Evolutionary conservation across 371 early-diverging fungal species (phyloP).

Genomic region (Rhizomucor miehei): DNA sequence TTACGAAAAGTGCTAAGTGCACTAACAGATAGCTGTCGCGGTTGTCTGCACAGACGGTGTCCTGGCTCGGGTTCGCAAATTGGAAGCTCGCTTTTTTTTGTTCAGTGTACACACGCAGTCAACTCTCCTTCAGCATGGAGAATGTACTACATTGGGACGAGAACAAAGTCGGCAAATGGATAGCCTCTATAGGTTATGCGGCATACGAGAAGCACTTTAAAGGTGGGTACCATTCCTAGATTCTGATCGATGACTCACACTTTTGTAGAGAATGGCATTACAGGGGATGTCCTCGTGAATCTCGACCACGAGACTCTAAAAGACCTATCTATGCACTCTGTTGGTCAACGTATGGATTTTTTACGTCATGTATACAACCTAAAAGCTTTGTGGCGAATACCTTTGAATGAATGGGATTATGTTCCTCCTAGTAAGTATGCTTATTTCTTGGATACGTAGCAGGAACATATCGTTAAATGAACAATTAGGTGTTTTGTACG

Average conservation of each 20-base stretch:
- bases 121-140: too few relatives aligned
- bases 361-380: constrained; percentile 83
- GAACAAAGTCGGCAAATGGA: constrained; percentile 58
- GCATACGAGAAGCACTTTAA: constrained; percentile 57
- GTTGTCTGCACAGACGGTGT: too few relatives aligned
- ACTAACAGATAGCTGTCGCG: too few relatives aligned
- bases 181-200: constrained; percentile 52
- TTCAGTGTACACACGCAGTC: too few relatives aligned
- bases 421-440: constrained; percentile 71
- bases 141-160: constrained; percentile 58
- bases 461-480: not conserved
- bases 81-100: too few relatives aligned
- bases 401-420: constrained; percentile 84
- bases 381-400: constrained; percentile 73
- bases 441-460: not conserved
- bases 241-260: not conserved
- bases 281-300: constrained; percentile 86
- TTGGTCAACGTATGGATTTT: constrained; percentile 85
- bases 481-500: constrained; percentile 55
- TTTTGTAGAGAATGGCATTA: constrained; percentile 80
- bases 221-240: constrained; percentile 30
- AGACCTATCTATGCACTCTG: constrained; percentile 81
- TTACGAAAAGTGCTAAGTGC: too few relatives aligned
- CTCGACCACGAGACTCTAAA: constrained; percentile 89
- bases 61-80: too few relatives aligned